Evolutionary conservation across 768 basidiomycete genomes (phyloP), one percentile per base, ranked within the genome.

Genomic region (Calocybe indica): DNA sequence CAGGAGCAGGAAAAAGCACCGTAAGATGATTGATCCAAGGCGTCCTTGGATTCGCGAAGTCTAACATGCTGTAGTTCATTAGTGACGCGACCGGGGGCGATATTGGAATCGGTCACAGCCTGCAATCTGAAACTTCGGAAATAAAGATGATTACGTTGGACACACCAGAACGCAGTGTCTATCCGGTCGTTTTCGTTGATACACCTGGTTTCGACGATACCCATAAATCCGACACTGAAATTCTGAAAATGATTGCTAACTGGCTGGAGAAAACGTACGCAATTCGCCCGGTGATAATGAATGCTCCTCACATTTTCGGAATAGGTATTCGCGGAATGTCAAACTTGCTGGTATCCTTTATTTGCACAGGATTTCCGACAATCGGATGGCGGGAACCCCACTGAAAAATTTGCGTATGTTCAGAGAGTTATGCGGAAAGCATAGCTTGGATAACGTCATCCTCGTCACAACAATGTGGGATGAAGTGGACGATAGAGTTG

Each of bases 381-480:
- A 62, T 37, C 55, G 65, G 2, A 56, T 66, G 54, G 55, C 53
- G 0, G 66, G 60, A 7, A 55, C 58, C 1, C 52, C 62, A 0
- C 30, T 60, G n/a, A 62, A 48, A 37, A 62, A 68, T 38, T 55
- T 65, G 2, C 52, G 53, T 5, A 46, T 64, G 47, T 65, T 69
- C 40, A 41, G n/a, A 43, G 57, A 30, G 46, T 62, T 59, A 1
- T 59, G 56, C 15, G 58, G 58, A 2, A 43, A 52, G 32, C 49
- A 52, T 28, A 47, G 52, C 5, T 39, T 66, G 11, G 45, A 50
- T 0, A 64, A 55, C 7, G 62, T 69, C 7, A 45, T 61, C 5
- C 46, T 70, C 5, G 57, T 53, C 12, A 66, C 67, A 8, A 66
- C 66, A 5, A 65, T 60, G 57, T 68, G 67, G 67, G 61, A 58